Evolutionary conservation across 2,329 filamentous ascomycete species (phyloP), one percentile per base, ranked within the genome.

Genomic region (Alternaria brassicicola): DNA sequence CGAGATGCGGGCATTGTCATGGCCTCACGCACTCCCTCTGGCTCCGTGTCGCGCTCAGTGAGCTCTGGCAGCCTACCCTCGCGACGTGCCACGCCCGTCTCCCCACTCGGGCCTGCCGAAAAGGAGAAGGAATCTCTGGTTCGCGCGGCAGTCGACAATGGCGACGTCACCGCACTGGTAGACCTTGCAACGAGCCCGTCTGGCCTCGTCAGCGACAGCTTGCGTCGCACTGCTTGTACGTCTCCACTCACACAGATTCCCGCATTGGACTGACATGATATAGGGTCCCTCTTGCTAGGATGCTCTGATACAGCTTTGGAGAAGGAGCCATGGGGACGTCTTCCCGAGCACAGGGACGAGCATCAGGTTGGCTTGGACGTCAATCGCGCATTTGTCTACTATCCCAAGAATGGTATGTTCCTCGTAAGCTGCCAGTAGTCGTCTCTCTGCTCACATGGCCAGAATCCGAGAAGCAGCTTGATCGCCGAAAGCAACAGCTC

Each of bases 341-440:
- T 97, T 38, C 86, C 89, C 28, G 83, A 78, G n/a, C 95, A 99
- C 78, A 81, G 81, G 31, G 95, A 99, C 70, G 95, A 99, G 77
- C 88, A 90, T 48, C 95, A 99, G 79, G 93, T 99, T 36, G 85
- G 89, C 71, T 84, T 98, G 46, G 95, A 99, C 75, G 95, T 99
- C 55, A 88, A 97, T 78, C 86, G 95, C 55, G 93, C 95, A n/a
- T 99, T 99, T 78, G 90, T 98, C 60, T 96, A 97, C 80, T 99
- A 99, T 76, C 95, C 95, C 12, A 85, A 56, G 52, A 65, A 86
- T 62, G 86, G 93, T 95, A 83, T 70, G 84, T 71, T 13, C 30
- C 57, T 31, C 45, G 46, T 48, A 26, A 45, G 19, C 42, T n/a
- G 4, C 25, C 35, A 13, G 15, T 13, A 7, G n/a, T 12, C 13